These are phyloP conservation scores for Hemerocallis citrina DNA, from an alignment of 106 monocot genomes.

Conservation along the genomic window DNA sequence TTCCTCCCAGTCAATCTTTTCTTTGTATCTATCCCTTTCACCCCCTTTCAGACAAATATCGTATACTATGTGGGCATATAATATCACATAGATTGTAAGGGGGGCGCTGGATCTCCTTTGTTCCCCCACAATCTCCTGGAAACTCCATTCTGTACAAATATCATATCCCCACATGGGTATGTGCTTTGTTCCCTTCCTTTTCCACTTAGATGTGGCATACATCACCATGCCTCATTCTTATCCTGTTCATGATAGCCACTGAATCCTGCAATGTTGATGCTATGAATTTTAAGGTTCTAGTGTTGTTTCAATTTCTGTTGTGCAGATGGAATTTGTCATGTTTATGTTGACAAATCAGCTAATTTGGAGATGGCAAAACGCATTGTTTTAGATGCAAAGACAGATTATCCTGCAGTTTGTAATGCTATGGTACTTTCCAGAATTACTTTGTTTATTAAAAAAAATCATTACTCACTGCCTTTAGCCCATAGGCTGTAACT, in stretches of 20 bases:
- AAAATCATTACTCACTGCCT: too few relatives aligned
- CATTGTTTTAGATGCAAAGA: slow-evolving; percentile 86
- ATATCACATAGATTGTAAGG: too few relatives aligned
- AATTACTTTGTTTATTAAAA: background rate
- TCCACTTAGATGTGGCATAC: background rate
- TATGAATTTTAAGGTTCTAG: background rate
- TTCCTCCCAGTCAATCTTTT: too few relatives aligned
- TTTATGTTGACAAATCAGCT: slow-evolving; percentile 91
- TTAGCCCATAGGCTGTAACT: too few relatives aligned
- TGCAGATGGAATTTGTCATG: slow-evolving; percentile 96
- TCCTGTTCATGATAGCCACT: background rate
- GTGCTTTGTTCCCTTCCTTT: too few relatives aligned
- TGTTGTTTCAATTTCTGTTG: background rate
- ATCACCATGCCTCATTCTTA: background rate
- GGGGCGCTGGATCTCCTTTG: too few relatives aligned
- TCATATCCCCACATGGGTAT: too few relatives aligned
- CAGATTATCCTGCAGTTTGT: slow-evolving; percentile 97
- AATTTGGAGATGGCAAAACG: slow-evolving; percentile 72
- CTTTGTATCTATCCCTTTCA: too few relatives aligned
- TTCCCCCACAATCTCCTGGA: too few relatives aligned
- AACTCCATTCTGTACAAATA: background rate
- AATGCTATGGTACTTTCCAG: slow-evolving; percentile 83
- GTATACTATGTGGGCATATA: too few relatives aligned
- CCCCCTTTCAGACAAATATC: too few relatives aligned
- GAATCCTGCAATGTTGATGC: background rate